A percentile compares a stretch with the other conserved stretches of the same genome.
Conservation (phyloP, 352 stramenopile species). For the Hyaloperonospora brassicae region DNA sequence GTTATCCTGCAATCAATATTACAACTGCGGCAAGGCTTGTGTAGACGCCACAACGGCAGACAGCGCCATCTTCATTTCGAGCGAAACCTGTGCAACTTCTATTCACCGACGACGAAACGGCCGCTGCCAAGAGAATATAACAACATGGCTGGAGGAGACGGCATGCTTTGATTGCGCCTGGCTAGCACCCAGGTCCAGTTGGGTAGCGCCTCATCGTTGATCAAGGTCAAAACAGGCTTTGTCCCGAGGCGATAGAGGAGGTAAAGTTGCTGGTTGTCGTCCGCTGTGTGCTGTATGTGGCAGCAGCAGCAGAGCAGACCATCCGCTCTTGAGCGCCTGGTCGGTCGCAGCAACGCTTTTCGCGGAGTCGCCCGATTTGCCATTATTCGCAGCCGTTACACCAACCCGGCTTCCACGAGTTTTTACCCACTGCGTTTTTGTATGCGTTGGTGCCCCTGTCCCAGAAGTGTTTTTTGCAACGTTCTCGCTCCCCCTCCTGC, state of each 20-base stretch:
- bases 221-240: too few relatives aligned
- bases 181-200: too few relatives aligned
- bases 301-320: background rate
- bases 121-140: background rate
- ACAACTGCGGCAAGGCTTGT: too few relatives aligned
- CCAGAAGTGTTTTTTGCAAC: conserved; percentile 19
- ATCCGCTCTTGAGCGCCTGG: background rate
- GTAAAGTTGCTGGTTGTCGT: too few relatives aligned
- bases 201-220: too few relatives aligned
- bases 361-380: conserved; percentile 19
- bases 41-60: background rate
- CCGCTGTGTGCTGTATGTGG: background rate
- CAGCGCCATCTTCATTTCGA: background rate
- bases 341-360: conserved; percentile 10
- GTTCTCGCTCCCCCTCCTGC: conserved; percentile 34
- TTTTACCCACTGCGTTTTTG: conserved; percentile 22
- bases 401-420: conserved; percentile 21
- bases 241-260: too few relatives aligned
- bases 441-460: conserved; percentile 23
- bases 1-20: too few relatives aligned
- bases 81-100: background rate
- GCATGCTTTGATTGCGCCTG: too few relatives aligned
- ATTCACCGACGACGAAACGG: background rate
- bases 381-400: conserved; percentile 29
- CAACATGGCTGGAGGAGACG: too few relatives aligned